Evolutionary conservation across 2,329 filamentous ascomycete species (phyloP), one percentile per base, ranked within the genome.

Genomic region (Zasmidium cellare): DNA sequence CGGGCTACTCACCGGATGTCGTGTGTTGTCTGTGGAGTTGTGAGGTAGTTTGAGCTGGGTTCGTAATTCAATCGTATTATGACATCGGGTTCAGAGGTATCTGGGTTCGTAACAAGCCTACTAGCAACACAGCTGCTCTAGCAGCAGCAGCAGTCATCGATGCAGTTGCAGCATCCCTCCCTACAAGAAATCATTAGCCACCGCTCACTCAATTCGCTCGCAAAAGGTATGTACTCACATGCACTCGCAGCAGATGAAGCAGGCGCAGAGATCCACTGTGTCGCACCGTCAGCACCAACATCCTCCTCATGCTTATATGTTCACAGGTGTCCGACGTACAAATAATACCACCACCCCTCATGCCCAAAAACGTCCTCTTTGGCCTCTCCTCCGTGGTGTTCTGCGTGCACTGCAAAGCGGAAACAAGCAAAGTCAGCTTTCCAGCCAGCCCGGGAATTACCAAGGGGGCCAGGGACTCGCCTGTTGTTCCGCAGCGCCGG

Each of bases 191-290:
- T 49, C 46, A n/a, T 25, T n/a, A 49, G 46, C 46, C 31, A 47
- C 28, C 9, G 19, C 20, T 41, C 28, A 23, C 20, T 9, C 14
- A n/a, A 25, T 35, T 28, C 9, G 6, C 2, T 50, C 20, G n/a
- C 18, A 22, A 16, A 11, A 9, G 20, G 18, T 46, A 22, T n/a
- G 24, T 54, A 45, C 53, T 55, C 38, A 50, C 53, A 66, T 58
- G 55, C 62, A 65, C 51, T 69, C 67, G 61, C 67, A 69, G 61
- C 67, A 69, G 57, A 69, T 68, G 65, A 69, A 69, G 58, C 67
- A 69, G 46, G 67, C 67, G 53, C 67, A 69, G 14, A 68, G 53
- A 53, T 69, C 67, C 47, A 69, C 66, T 69, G 44, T 46, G 19
- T 12, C 41, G 45, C 12, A 25, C 22, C 7, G 41, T 55, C 51